Evolutionary conservation across 2,329 filamentous ascomycete genomes (phyloP).

Genomic region (Aspergillus puulaauensis): DNA sequence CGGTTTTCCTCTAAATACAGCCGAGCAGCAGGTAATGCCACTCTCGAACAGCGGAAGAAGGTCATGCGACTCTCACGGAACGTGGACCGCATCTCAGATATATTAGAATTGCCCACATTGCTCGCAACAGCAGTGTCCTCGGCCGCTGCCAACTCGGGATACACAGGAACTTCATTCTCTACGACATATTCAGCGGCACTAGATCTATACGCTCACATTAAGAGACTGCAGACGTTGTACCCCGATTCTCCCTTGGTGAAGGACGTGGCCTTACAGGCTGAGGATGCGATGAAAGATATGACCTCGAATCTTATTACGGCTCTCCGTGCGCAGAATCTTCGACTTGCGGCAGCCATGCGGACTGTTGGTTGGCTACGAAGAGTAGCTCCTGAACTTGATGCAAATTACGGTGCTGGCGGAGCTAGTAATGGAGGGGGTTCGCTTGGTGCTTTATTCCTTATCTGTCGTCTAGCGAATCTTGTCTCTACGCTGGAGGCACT

Average conservation of each 20-base stretch:
- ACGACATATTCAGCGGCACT: conserved; percentile 85
- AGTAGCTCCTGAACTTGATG: conserved; percentile 76
- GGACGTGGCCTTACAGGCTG: conserved; percentile 73
- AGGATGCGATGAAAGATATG: conserved; percentile 85
- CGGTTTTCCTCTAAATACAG: conserved; percentile 81
- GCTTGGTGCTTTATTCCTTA: conserved; percentile 79
- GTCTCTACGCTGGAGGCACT: conserved; percentile 77
- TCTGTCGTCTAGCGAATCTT: conserved; percentile 80
- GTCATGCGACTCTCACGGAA: conserved; percentile 81
- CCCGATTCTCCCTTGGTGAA: conserved; percentile 73
- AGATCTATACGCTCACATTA: conserved; percentile 91
- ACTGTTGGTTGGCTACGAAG: conserved; percentile 89
- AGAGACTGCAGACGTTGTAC: conserved; percentile 78
- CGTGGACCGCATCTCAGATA: conserved; percentile 83
- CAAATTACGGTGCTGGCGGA: conserved; percentile 29
- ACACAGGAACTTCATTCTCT: conserved; percentile 47
- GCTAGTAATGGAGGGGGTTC: conserved; percentile 59
- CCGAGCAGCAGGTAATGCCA: conserved; percentile 66
- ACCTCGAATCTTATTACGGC: conserved; percentile 77
- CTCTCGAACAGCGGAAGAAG: conserved; percentile 72
- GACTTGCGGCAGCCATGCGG: conserved; percentile 84
- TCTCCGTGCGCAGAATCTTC: conserved; percentile 74
- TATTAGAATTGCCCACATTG: conserved; percentile 84
- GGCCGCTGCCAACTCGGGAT: conserved; percentile 37
- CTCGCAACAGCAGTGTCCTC: conserved; percentile 69